Evolutionary conservation across 257 asterid genomes (phyloP).

Genomic region (Solanum verrucosum): DNA sequence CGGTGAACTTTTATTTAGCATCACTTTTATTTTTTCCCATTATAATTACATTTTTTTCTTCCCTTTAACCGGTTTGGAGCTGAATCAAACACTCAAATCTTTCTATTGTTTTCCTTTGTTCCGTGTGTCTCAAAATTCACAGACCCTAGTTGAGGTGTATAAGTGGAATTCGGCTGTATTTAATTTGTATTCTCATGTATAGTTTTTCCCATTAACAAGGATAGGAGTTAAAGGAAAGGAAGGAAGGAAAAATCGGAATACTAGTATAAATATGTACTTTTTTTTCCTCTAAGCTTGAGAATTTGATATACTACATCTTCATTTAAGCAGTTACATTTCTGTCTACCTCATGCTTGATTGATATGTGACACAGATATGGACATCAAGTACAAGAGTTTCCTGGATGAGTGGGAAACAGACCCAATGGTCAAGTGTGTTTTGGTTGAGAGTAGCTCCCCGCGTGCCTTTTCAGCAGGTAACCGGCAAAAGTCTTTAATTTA

Average conservation of each 20-base stretch:
- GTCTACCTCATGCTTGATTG: neutral
- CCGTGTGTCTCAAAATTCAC: neutral
- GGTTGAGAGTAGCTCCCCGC: conserved; percentile 81
- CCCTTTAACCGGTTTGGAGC: neutral
- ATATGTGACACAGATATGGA: conserved; percentile 72
- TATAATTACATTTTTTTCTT: neutral
- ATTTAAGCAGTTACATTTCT: neutral
- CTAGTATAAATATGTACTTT: neutral
- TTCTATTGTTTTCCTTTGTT: neutral
- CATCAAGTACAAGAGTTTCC: conserved; percentile 57
- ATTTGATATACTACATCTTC: neutral
- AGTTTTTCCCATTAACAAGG: neutral
- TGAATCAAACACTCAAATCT: neutral
- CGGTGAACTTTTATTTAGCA: conserved; percentile 24
- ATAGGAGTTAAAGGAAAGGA: neutral
- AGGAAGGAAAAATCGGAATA: neutral
- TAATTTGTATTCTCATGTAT: neutral
- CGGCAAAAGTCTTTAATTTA: neutral
- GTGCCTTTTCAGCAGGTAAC: conserved; percentile 96
- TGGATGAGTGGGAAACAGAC: conserved; percentile 89
- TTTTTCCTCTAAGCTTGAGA: neutral
- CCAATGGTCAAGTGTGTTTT: conserved; percentile 84
- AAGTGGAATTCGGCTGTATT: neutral
- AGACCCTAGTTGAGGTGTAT: neutral
- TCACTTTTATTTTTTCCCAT: neutral